phyloP scores from a whole-genome alignment of 225 moss, liverwort and hornwort species.

The Climacium dendroides region DNA sequence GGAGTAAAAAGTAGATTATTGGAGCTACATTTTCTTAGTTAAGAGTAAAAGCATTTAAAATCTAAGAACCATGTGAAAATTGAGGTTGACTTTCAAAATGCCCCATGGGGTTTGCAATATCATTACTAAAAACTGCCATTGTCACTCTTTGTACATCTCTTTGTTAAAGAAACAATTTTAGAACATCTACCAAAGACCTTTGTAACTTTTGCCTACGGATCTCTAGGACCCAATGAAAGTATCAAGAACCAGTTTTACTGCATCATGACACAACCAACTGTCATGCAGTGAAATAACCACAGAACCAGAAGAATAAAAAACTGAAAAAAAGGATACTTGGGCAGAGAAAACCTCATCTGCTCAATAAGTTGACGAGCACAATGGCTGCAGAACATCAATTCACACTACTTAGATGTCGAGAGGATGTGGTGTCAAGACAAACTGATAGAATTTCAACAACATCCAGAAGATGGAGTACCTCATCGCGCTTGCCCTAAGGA shows the following conservation, averaged over 20 bases:
- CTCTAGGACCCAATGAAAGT: constrained; percentile 51
- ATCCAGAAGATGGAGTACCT: constrained; percentile 13
- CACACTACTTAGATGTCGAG: neutral
- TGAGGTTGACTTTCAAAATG: too few species aligned
- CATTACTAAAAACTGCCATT: too few species aligned
- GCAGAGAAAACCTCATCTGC: constrained; percentile 23
- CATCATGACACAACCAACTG: constrained; percentile 1
- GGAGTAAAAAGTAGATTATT: too few species aligned
- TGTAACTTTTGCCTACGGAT: too few species aligned
- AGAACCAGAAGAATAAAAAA: neutral
- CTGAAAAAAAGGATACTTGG: neutral
- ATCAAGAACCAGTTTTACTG: constrained; percentile 57
- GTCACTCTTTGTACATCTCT: too few species aligned
- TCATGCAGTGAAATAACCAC: too few species aligned
- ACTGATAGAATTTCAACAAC: neutral
- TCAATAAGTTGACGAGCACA: constrained; percentile 59
- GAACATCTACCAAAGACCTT: too few species aligned
- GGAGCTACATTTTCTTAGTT: too few species aligned
- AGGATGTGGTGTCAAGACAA: neutral
- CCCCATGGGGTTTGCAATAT: too few species aligned
- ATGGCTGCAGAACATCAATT: constrained; percentile 22
- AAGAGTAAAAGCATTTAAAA: too few species aligned
- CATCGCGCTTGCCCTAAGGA: constrained; percentile 63
- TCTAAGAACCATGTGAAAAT: too few species aligned
- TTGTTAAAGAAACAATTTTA: too few species aligned